Conservation (phyloP, 148 eudicot genomes). For the Limonium bicolor region DNA sequence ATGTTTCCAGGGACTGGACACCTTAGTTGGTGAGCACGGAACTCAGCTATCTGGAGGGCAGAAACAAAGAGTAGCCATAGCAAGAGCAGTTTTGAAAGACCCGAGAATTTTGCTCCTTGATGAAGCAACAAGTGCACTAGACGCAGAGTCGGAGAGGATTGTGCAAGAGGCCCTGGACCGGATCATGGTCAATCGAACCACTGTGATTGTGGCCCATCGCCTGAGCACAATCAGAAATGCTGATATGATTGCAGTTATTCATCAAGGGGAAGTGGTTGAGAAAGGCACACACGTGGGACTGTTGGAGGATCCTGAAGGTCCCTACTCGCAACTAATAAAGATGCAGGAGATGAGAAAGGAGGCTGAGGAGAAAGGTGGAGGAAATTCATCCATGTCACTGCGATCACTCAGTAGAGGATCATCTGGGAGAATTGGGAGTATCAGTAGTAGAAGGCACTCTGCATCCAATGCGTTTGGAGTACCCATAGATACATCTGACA, state of each 20-base stretch:
- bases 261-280: slow-evolving; percentile 65
- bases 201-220: slow-evolving; percentile 75
- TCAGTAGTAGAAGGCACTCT: slow-evolving; percentile 20
- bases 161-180: slow-evolving; percentile 82
- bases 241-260: slow-evolving; percentile 61
- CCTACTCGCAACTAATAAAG: slow-evolving; percentile 64
- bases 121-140: slow-evolving; percentile 94
- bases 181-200: slow-evolving; percentile 64
- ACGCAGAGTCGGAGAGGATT: slow-evolving; percentile 66
- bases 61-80: slow-evolving; percentile 83
- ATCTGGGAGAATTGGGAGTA: slow-evolving; percentile 23
- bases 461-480: slow-evolving; percentile 18
- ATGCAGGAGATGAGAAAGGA: slow-evolving; percentile 44
- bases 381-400: slow-evolving; percentile 22
- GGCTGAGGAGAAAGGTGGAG: slow-evolving; percentile 1
- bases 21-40: slow-evolving; percentile 81
- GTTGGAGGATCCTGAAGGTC: slow-evolving; percentile 62
- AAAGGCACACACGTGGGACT: slow-evolving; percentile 60
- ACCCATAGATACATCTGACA: slow-evolving; percentile 11
- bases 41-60: slow-evolving; percentile 81
- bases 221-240: slow-evolving; percentile 69
- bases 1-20: slow-evolving; percentile 54
- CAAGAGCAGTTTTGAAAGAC: slow-evolving; percentile 68
- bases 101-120: slow-evolving; percentile 72
- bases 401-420: slow-evolving; percentile 43